Percentiles rank a stretch among this genome's conserved stretches.
Conservation (phyloP, 495 filamentous ascomycete genomes). For the Penicillium odoratum region DNA sequence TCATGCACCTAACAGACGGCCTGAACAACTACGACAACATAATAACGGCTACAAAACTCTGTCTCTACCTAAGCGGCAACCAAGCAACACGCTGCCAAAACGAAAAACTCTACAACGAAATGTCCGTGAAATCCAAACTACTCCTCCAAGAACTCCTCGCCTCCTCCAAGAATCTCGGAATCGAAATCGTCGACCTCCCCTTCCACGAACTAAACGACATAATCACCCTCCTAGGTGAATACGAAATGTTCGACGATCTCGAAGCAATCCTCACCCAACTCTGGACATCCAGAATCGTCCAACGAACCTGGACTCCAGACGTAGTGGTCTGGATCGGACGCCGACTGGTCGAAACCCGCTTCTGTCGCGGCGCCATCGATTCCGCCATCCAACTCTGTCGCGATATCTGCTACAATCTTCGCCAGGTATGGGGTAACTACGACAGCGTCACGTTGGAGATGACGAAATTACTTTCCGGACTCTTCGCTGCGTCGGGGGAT, state of each 20-base stretch:
- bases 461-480: constrained; percentile 53
- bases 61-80: constrained; percentile 52
- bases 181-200: constrained; percentile 53
- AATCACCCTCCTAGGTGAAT: constrained; percentile 55
- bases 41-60: constrained; percentile 55
- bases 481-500: constrained; percentile 52
- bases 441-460: constrained; percentile 56
- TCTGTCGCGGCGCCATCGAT: constrained; percentile 42
- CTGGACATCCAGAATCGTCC: constrained; percentile 61
- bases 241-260: constrained; percentile 59
- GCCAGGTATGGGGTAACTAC: constrained; percentile 55
- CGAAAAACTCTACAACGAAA: constrained; percentile 41
- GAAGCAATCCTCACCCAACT: constrained; percentile 58
- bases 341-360: constrained; percentile 58
- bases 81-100: constrained; percentile 42
- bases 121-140: constrained; percentile 53
- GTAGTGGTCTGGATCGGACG: constrained; percentile 57
- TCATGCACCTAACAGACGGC: constrained; percentile 54
- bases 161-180: constrained; percentile 46
- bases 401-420: constrained; percentile 64
- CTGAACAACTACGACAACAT: constrained; percentile 50
- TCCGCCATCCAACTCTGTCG: constrained; percentile 56
- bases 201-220: constrained; percentile 55
- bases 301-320: constrained; percentile 55
- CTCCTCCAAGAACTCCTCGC: constrained; percentile 54